Base-by-base conservation (phyloP, 768 basidiomycete genomes). In the Calocera cornea region DNA sequence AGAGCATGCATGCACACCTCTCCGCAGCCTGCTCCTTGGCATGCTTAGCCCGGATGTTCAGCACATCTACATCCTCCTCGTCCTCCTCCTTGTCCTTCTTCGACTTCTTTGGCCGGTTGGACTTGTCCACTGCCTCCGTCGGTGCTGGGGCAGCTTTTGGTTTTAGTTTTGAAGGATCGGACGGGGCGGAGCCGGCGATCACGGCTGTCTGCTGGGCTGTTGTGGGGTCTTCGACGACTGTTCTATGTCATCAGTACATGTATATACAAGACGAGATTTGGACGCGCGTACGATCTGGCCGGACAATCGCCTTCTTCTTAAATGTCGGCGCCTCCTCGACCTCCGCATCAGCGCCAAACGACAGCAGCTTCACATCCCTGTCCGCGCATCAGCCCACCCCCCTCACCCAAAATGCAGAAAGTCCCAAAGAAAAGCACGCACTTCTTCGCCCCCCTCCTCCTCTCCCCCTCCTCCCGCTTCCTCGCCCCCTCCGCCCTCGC, bases 331-430 rank as follows among this genome's bases (percentile, higher is more conserved):
- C 73, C 50, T 86, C 87, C 14, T 78, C 83, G 8, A 84, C 86
- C 31, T 83, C 87, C 36, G 72, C 79, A 2, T 77, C 85, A n/a
- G 76, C 84, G 17, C 86, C 92, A 75, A 99, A 99, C 64, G 92
- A 95, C 66, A 98, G 76, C 11, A 99, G 77, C 67, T 88, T 89
- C 11, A 90, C 89, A 72, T 99, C 92, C 77, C 94, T 97, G 69
- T 19, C 16, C 27, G 22, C 36, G 63, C 27, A 36, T 60, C 41
- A 19, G 65, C 2, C 16, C 24, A 40, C 29, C 29, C n/a, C 22
- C n/a, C n/a, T n/a, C n/a, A n/a, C 27, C 17, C 31, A 40, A 11
- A 36, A 7, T 24, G 68, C 36, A 33, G 67, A 49, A 40, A 66
- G 44, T n/a, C 1, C 10, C 12, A 14, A 38, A 12, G 8, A 5